Conservation (phyloP, 2,329 filamentous ascomycete species). For the Aspergillus brunneoviolaceus region DNA sequence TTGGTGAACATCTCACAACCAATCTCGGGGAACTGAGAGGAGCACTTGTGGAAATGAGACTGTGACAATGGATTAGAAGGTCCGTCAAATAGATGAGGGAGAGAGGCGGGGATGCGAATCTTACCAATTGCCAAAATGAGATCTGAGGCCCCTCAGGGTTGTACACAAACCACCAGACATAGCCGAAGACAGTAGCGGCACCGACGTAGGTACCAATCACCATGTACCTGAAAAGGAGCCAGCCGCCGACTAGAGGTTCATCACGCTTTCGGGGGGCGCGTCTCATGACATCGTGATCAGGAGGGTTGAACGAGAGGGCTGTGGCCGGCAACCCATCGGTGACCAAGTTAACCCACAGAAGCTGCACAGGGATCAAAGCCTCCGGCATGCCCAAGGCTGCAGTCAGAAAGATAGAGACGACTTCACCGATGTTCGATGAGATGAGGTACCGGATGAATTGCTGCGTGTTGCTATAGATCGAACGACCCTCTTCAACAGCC, state of each 20-base stretch:
- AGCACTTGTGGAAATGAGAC: conserved; percentile 91
- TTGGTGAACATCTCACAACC: conserved; percentile 90
- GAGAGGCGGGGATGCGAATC: conserved; percentile 21
- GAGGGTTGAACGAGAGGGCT: conserved; percentile 94
- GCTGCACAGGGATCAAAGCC: conserved; percentile 92
- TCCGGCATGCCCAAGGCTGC: conserved; percentile 97
- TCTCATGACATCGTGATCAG: conserved; percentile 98
- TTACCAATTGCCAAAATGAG: conserved; percentile 76
- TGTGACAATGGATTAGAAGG: conserved; percentile 25
- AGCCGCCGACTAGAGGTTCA: conserved; percentile 87
- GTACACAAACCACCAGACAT: conserved; percentile 99
- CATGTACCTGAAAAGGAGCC: conserved; percentile 97
- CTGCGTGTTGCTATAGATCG: conserved; percentile 99
- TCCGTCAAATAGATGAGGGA: conserved; percentile 9
- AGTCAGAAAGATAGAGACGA: conserved; percentile 97
- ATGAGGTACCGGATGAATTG: conserved; percentile 99
- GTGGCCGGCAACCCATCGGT: conserved; percentile 96
- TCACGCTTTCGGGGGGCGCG: conserved; percentile 87
- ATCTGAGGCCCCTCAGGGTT: conserved; percentile 88
- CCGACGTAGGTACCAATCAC: conserved; percentile 95
- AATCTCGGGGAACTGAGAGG: conserved; percentile 78
- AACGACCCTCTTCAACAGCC: conserved; percentile 93
- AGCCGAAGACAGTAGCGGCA: conserved; percentile 89
- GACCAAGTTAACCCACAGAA: conserved; percentile 98
- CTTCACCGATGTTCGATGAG: conserved; percentile 98